phyloP scores from a whole-genome alignment of 2,329 filamentous ascomycete genomes.

The Xylaria arbuscula region DNA sequence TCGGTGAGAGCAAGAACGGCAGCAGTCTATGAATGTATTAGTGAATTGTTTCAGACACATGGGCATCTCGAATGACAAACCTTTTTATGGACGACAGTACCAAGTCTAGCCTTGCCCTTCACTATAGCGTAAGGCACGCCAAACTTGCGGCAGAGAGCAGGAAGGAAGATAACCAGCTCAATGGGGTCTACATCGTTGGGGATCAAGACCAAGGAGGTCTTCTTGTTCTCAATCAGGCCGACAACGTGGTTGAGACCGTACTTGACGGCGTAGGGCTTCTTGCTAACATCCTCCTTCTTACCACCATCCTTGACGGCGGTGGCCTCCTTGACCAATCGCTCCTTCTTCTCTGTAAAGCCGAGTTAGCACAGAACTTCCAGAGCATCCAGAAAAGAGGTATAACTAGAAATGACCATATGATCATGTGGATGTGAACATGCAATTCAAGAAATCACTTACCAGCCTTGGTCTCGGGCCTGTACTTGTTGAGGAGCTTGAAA shows the following conservation, averaged over 20 bases:
- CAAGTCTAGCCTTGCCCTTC: constrained; percentile 99
- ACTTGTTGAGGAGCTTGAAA: constrained; percentile 99
- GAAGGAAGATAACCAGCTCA: constrained; percentile 98
- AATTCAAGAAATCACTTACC: constrained; percentile 29
- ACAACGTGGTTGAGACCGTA: constrained; percentile 99
- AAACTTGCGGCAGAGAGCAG: constrained; percentile 99
- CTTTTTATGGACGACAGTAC: constrained; percentile 99
- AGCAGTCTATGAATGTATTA: constrained; percentile 78
- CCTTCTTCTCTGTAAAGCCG: constrained; percentile 86
- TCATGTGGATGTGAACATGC: not conserved
- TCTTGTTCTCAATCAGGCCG: constrained; percentile 98
- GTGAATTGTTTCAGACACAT: constrained; percentile 32
- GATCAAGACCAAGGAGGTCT: constrained; percentile 97
- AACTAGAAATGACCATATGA: not conserved
- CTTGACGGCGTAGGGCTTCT: constrained; percentile 99
- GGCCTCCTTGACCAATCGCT: constrained; percentile 97
- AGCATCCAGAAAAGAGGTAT: not conserved
- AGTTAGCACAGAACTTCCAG: constrained; percentile 2
- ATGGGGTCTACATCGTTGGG: constrained; percentile 99
- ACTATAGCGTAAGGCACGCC: constrained; percentile 98
- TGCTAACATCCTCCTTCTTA: constrained; percentile 99
- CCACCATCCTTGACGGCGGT: constrained; percentile 98
- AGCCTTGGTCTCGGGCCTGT: constrained; percentile 97
- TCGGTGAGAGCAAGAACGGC: constrained; percentile 96
- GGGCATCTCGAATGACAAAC: constrained; percentile 56